Percentiles rank a stretch among this genome's conserved stretches.
Evolutionary conservation across 306 rosid genomes (phyloP).

Genomic region (Amphicarpaea edgeworthii): DNA sequence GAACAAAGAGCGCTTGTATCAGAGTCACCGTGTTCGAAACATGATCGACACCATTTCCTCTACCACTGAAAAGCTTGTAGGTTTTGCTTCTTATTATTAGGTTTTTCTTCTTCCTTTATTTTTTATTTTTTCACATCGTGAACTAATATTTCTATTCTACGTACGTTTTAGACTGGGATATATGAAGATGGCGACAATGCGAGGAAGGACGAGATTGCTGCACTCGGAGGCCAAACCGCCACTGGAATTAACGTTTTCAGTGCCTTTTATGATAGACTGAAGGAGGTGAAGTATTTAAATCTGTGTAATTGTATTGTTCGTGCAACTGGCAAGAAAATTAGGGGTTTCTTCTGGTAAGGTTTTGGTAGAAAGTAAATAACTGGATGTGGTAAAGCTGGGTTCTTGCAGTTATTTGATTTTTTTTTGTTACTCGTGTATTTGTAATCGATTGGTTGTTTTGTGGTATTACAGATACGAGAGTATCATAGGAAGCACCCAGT

Average conservation of each 20-base stretch:
- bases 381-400: background rate
- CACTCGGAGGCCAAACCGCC: slow-evolving; percentile 96
- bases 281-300: slow-evolving; percentile 70
- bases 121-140: background rate
- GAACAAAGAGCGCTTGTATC: slow-evolving; percentile 79
- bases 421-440: background rate
- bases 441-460: slow-evolving; percentile 25
- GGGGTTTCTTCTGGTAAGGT: background rate
- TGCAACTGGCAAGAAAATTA: background rate
- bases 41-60: slow-evolving; percentile 81
- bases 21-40: slow-evolving; percentile 86
- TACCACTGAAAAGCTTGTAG: slow-evolving; percentile 76
- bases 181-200: slow-evolving; percentile 88
- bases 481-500: slow-evolving; percentile 94
- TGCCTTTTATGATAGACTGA: slow-evolving; percentile 94
- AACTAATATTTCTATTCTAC: too few relatives aligned
- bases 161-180: slow-evolving; percentile 67
- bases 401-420: background rate
- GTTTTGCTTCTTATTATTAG: background rate
- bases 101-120: background rate
- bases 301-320: background rate
- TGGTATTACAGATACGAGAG: slow-evolving; percentile 82
- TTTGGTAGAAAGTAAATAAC: background rate
- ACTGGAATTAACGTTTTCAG: slow-evolving; percentile 88
- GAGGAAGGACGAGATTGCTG: slow-evolving; percentile 96